A percentile compares a stretch with the other conserved stretches of the same genome.
phyloP scores from a whole-genome alignment of 306 rosid genomes.

The Echinosophora koreensis region DNA sequence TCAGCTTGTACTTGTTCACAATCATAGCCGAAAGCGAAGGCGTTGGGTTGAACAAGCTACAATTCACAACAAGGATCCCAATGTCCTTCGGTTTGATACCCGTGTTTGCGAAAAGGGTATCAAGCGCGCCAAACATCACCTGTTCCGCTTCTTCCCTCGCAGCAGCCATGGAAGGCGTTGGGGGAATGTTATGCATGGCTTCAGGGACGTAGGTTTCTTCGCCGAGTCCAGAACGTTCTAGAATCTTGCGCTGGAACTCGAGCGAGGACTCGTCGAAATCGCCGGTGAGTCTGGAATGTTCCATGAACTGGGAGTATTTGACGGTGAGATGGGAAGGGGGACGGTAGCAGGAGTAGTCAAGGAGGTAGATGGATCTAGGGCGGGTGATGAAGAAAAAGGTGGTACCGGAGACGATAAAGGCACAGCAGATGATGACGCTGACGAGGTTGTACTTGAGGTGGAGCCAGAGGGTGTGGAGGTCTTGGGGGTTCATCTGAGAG shows the following conservation, averaged over 20 bases:
- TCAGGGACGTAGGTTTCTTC: constrained; percentile 69
- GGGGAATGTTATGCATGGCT: constrained; percentile 62
- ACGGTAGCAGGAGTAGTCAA: constrained; percentile 60
- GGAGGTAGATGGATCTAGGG: constrained; percentile 68
- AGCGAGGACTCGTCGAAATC: constrained; percentile 61
- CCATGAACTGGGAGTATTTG: constrained; percentile 46
- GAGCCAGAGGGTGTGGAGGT: constrained; percentile 66
- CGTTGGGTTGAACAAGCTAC: constrained; percentile 72
- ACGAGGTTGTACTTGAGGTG: constrained; percentile 63
- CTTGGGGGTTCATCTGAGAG: constrained; percentile 55
- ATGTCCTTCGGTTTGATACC: constrained; percentile 62
- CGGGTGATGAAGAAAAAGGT: constrained; percentile 60
- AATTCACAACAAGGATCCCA: constrained; percentile 74
- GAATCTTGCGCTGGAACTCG: constrained; percentile 67
- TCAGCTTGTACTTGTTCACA: constrained; percentile 65
- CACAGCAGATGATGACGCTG: constrained; percentile 44
- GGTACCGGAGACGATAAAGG: constrained; percentile 58
- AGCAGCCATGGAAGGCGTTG: constrained; percentile 58
- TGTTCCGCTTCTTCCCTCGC: constrained; percentile 71
- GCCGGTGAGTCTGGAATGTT: constrained; percentile 59
- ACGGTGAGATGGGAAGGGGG: constrained; percentile 54
- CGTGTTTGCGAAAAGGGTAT: constrained; percentile 60
- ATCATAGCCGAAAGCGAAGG: constrained; percentile 82
- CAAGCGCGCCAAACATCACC: constrained; percentile 71
- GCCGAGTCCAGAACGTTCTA: constrained; percentile 69